phyloP scores from a whole-genome alignment of 257 asterid genomes.

The Nicotiana sylvestris region DNA sequence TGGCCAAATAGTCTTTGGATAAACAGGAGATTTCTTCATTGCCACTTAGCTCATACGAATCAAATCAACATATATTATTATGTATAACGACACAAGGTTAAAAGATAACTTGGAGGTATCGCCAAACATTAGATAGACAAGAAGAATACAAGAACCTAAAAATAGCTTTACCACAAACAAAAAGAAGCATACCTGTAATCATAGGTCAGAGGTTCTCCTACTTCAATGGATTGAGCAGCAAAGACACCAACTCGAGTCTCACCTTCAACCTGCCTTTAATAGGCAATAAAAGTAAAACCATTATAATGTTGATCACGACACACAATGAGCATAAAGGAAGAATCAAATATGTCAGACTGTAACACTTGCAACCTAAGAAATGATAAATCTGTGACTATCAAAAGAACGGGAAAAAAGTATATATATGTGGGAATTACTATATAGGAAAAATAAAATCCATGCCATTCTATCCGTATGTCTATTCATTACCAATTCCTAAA shows the following conservation, averaged over 20 bases:
- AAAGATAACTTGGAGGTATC: background rate
- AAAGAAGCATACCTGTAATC: slow-evolving; percentile 66
- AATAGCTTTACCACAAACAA: background rate
- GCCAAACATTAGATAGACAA: background rate
- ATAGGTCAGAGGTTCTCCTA: slow-evolving; percentile 85
- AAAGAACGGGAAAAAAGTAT: background rate
- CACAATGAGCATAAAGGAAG: background rate
- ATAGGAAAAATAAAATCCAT: background rate
- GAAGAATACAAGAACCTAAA: background rate
- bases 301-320: slow-evolving; percentile 4
- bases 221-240: slow-evolving; percentile 64
- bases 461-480: background rate
- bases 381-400: background rate
- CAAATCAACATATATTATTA: background rate
- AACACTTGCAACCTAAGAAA: background rate
- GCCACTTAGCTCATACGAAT: background rate
- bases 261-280: slow-evolving; percentile 79
- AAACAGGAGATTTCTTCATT: background rate
- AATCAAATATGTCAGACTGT: background rate
- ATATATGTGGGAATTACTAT: background rate
- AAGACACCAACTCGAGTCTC: slow-evolving; percentile 90
- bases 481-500: background rate
- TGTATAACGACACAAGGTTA: background rate
- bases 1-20: background rate
- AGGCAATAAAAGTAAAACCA: slow-evolving; percentile 13